Percentiles rank a stretch among this genome's conserved stretches.
Conservation (phyloP, 192 early-diverging fungal species). For the Pecoramyces ruminantium region DNA sequence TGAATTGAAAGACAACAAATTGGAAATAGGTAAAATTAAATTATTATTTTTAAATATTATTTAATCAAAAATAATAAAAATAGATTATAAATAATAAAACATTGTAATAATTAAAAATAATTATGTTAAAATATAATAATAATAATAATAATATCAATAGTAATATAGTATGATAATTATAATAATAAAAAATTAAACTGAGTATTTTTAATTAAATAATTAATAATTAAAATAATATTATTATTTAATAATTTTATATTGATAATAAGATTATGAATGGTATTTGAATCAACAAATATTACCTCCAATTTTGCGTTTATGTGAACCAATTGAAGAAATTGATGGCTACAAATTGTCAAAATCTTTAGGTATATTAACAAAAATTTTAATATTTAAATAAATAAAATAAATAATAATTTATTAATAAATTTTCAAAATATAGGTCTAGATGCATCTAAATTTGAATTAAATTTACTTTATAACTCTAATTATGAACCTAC, state of each 20-base stretch:
- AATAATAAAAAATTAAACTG: no score
- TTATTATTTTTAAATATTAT: background rate
- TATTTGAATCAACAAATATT: slow-evolving; percentile 84
- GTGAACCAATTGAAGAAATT: slow-evolving; percentile 71
- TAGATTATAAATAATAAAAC: no score
- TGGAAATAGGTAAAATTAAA: slow-evolving; percentile 27
- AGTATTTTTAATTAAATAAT: no score
- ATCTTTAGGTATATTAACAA: slow-evolving; percentile 41
- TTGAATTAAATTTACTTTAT: background rate
- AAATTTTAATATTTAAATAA: no score
- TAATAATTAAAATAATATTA: no score
- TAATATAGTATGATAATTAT: no score
- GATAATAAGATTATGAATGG: slow-evolving; percentile 79
- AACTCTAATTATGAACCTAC: background rate
- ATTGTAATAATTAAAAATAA: no score
- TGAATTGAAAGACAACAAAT: slow-evolving; percentile 33
- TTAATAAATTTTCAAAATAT: background rate
- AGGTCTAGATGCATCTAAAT: slow-evolving; percentile 6
- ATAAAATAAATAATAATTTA: no score
- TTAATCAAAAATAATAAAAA: no score
- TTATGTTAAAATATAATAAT: no score
- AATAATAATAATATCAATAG: no score
- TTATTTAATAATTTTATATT: no score
- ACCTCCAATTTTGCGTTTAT: slow-evolving; percentile 68
- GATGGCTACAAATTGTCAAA: slow-evolving; percentile 59